These are phyloP conservation scores for Delitschia confertaspora DNA, from an alignment of 495 filamentous ascomycete genomes.

Conservation along the genomic window DNA sequence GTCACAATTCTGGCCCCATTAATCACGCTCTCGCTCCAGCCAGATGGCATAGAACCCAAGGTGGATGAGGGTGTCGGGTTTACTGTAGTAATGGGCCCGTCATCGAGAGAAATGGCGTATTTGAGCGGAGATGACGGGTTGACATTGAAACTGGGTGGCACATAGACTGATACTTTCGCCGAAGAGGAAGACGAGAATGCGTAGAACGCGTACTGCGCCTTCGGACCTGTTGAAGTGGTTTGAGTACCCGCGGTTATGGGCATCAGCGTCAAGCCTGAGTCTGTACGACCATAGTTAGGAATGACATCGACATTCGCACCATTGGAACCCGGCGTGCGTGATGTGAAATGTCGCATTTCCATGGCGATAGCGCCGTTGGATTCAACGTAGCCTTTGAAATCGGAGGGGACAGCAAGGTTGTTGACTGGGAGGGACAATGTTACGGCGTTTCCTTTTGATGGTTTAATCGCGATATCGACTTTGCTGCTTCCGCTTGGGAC, in stretches of 20 bases:
- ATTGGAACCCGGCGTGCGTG: neutral
- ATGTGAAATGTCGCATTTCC: constrained; percentile 14
- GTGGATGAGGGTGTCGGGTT: constrained; percentile 6
- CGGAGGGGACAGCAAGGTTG: constrained; percentile 8
- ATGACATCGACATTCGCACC: constrained; percentile 8
- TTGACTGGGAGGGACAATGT: constrained; percentile 13
- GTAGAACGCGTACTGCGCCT: constrained; percentile 16
- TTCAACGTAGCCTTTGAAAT: constrained; percentile 17
- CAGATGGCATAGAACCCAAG: constrained; percentile 16
- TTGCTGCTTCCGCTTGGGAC: constrained; percentile 15
- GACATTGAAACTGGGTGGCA: constrained; percentile 16
- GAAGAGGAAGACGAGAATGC: neutral
- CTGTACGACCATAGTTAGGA: constrained; percentile 21
- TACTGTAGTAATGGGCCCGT: constrained; percentile 12
- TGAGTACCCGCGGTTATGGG: constrained; percentile 9
- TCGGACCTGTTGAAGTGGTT: constrained; percentile 5
- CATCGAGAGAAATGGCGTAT: constrained; percentile 16
- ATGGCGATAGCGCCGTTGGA: constrained; percentile 22
- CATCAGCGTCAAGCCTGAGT: constrained; percentile 13
- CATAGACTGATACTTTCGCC: constrained; percentile 16
- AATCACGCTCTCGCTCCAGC: constrained; percentile 13
- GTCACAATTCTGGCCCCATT: constrained; percentile 15
- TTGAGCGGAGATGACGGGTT: constrained; percentile 9
- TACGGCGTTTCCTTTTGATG: constrained; percentile 10
- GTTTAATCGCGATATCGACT: constrained; percentile 11